phyloP scores from a whole-genome alignment of 768 basidiomycete genomes.

The Suillus clintonianus region DNA sequence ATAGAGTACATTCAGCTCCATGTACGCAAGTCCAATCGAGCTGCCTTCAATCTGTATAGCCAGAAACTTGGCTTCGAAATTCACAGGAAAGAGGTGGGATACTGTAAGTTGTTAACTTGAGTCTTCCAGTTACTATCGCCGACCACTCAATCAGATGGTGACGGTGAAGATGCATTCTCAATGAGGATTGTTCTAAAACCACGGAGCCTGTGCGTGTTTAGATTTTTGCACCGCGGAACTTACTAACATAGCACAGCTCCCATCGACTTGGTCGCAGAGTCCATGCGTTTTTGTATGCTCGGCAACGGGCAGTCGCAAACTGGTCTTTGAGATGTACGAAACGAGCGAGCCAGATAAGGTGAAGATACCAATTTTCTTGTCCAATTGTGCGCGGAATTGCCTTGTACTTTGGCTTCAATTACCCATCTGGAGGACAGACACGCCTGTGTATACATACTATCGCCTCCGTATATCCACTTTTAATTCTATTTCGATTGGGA shows the following conservation, averaged over 20 bases:
- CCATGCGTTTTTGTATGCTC: neutral
- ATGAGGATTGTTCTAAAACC: slow-evolving; percentile 16
- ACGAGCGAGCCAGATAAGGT: neutral
- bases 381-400: neutral
- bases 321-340: slow-evolving; percentile 1
- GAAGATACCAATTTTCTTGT: neutral
- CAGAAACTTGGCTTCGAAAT: slow-evolving; percentile 24
- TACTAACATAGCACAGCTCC: neutral
- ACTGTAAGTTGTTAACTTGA: slow-evolving; percentile 22
- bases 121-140: neutral
- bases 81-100: slow-evolving; percentile 16
- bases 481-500: neutral
- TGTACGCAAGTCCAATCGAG: slow-evolving; percentile 29
- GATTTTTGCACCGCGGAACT: neutral
- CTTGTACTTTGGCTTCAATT: neutral
- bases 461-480: neutral
- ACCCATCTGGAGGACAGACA: neutral
- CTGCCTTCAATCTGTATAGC: slow-evolving; percentile 22
- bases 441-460: neutral
- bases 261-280: neutral
- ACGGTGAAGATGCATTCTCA: slow-evolving; percentile 25
- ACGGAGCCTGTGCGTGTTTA: neutral
- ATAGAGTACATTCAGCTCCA: slow-evolving; percentile 28
- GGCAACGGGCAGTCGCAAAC: neutral
- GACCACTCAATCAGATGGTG: slow-evolving; percentile 19